Conservation (phyloP, 495 filamentous ascomycete genomes). For the Neurospora sp. region DNA sequence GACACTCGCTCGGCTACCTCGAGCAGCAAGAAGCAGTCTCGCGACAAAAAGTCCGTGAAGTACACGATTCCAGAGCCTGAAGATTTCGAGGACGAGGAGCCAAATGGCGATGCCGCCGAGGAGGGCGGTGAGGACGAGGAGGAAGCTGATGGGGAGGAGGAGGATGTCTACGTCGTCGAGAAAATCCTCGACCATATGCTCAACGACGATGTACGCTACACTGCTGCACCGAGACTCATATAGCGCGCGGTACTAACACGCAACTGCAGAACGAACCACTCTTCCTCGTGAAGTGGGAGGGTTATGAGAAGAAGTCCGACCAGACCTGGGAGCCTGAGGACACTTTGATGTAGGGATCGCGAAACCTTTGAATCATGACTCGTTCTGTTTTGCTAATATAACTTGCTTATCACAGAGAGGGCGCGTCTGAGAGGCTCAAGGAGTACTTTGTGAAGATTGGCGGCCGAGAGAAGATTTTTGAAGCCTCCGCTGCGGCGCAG, state of each 20-base stretch:
- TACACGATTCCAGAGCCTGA: slow-evolving; percentile 9
- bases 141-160: slow-evolving; percentile 30
- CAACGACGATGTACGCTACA: slow-evolving; percentile 33
- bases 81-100: slow-evolving; percentile 15
- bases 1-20: slow-evolving; percentile 1
- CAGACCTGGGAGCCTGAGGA: slow-evolving; percentile 53
- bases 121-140: slow-evolving; percentile 28
- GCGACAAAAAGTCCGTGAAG: slow-evolving; percentile 10
- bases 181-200: slow-evolving; percentile 44
- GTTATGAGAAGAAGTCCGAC: slow-evolving; percentile 48
- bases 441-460: slow-evolving; percentile 38
- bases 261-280: slow-evolving; percentile 27
- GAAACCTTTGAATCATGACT: background rate
- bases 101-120: slow-evolving; percentile 13
- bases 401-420: slow-evolving; percentile 22
- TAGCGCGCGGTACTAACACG: background rate
- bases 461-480: slow-evolving; percentile 43
- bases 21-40: slow-evolving; percentile 11
- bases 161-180: slow-evolving; percentile 44
- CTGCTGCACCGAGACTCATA: background rate
- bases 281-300: slow-evolving; percentile 53
- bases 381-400: slow-evolving; percentile 1
- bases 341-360: slow-evolving; percentile 37
- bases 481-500: slow-evolving; percentile 25
- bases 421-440: slow-evolving; percentile 33